phyloP scores from a whole-genome alignment of 129 eudicot species.

The Flaveria brownii region DNA sequence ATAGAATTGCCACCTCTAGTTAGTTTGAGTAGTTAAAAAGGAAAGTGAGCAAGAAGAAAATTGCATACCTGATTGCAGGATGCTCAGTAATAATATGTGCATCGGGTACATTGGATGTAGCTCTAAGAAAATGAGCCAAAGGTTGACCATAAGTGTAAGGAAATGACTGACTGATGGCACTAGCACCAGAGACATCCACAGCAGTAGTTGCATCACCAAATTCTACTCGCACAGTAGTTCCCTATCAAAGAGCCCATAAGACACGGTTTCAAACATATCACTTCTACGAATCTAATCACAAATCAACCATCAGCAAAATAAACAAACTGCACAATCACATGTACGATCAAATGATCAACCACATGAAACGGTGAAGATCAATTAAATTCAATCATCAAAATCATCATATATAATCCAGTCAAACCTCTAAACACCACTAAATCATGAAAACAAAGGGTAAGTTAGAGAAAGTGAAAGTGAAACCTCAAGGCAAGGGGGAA shows the following conservation, averaged over 20 bases:
- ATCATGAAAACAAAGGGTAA: not conserved
- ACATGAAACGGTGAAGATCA: constrained; percentile 14
- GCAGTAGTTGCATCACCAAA: constrained; percentile 88
- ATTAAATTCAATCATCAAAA: not conserved
- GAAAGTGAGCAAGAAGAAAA: constrained; percentile 3
- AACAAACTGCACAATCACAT: not conserved
- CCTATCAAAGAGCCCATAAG: constrained; percentile 45
- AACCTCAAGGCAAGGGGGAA: constrained; percentile 98
- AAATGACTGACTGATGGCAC: constrained; percentile 70
- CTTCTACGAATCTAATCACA: not conserved
- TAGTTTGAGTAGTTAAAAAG: not conserved
- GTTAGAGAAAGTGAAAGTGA: not conserved
- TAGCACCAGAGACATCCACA: constrained; percentile 67
- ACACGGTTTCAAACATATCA: constrained; percentile 5
- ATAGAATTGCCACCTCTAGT: not conserved
- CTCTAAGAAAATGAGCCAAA: constrained; percentile 89
- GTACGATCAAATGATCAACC: not conserved
- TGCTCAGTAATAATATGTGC: constrained; percentile 84
- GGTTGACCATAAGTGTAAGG: constrained; percentile 97
- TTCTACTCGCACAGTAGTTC: constrained; percentile 89
- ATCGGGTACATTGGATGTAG: constrained; percentile 79
- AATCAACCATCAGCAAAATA: not conserved
- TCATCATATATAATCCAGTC: too few species aligned
- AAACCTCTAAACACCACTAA: not conserved
- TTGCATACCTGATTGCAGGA: constrained; percentile 72